Base-by-base conservation (phyloP, 2,329 filamentous ascomycete species). In the Metarhizium rileyi region DNA sequence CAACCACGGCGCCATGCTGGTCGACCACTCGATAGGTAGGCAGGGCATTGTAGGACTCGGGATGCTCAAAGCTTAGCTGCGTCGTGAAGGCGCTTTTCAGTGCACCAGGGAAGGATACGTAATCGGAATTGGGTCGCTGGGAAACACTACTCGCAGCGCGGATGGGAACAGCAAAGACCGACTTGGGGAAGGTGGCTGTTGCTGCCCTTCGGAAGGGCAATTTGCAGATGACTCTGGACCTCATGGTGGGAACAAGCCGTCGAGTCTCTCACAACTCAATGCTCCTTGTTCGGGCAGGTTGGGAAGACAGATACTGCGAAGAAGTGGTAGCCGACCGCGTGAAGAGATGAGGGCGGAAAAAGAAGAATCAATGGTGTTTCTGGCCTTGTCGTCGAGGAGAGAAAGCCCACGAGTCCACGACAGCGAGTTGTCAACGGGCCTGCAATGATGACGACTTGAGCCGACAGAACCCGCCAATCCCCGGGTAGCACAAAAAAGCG, bases 21-120 rank as follows among this genome's bases (percentile, higher is more conserved):
- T 95, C 87, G 62, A 98, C 84, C 25, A 91, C 83, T 45, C 93
- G 86, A 72, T 94, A 98, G 4, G 93, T 97, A 25, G 90, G 82
- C 62, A 98, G 86, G 5, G 90, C 84, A 30, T 82, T 74, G 59
- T 84, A 78, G 47, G 83, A 79, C 38, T 83, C 77, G 1, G 90
- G 87, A 46, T 80, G 78, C 49, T 87, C 80, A 67, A 95, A 97
- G 38, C 77, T 74, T 67, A 97, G 83, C 0, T 76, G 74, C 56
- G 80, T 84, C 4, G 88, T 95, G 68, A 98, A 98, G 54, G 88
- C 87, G 65, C 89, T 95, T 66, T 96, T 91, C 47, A 97, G 75
- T 1, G 93, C 93, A n/a, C 93, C 93, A 0, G 93, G 93, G 58
- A 98, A 98, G n/a, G 77, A 78, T 20, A 82, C 76, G 56, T 73